Percentiles rank a stretch among this genome's conserved stretches.
Conservation (phyloP, 352 stramenopile genomes). For the Phytophthora palmivora region DNA sequence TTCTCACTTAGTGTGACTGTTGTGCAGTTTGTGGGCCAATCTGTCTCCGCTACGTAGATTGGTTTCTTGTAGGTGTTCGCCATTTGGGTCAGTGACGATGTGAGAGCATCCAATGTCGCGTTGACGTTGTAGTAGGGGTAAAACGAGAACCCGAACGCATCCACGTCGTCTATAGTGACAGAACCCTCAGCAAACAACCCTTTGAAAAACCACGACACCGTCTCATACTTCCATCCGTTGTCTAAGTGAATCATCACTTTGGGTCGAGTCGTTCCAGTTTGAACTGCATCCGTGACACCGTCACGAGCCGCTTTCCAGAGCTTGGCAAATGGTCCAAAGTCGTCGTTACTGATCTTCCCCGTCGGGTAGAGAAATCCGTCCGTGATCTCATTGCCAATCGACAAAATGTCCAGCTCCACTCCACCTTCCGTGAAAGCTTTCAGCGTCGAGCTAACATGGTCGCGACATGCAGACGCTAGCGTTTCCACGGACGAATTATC, state of each 20-base stretch:
- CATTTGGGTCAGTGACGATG: slow-evolving; percentile 31
- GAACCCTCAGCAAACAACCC: slow-evolving; percentile 36
- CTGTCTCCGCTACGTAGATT: slow-evolving; percentile 43
- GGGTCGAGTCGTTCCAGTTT: slow-evolving; percentile 27
- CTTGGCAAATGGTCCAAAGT: slow-evolving; percentile 35
- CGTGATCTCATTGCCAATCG: slow-evolving; percentile 45
- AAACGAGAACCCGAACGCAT: slow-evolving; percentile 43
- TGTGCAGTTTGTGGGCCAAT: slow-evolving; percentile 39
- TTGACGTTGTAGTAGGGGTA: slow-evolving; percentile 41
- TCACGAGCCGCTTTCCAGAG: slow-evolving; percentile 35
- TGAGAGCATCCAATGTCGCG: slow-evolving; percentile 36
- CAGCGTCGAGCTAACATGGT: slow-evolving; percentile 41
- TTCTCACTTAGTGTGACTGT: slow-evolving; percentile 35
- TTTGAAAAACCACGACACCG: slow-evolving; percentile 41
- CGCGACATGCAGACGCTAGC: slow-evolving; percentile 19
- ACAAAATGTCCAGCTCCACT: slow-evolving; percentile 36
- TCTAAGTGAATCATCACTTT: slow-evolving; percentile 47
- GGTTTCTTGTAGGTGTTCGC: slow-evolving; percentile 42
- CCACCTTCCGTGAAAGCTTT: slow-evolving; percentile 38
- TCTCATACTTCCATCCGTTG: slow-evolving; percentile 43
- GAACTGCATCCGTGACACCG: slow-evolving; percentile 35
- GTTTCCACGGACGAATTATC: slow-evolving; percentile 28
- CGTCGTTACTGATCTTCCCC: slow-evolving; percentile 32
- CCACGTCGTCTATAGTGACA: slow-evolving; percentile 34
- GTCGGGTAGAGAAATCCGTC: slow-evolving; percentile 40